These are phyloP conservation scores for Candida parachauliodes DNA, from an alignment of 805 yeast species.

Conservation along the genomic window DNA sequence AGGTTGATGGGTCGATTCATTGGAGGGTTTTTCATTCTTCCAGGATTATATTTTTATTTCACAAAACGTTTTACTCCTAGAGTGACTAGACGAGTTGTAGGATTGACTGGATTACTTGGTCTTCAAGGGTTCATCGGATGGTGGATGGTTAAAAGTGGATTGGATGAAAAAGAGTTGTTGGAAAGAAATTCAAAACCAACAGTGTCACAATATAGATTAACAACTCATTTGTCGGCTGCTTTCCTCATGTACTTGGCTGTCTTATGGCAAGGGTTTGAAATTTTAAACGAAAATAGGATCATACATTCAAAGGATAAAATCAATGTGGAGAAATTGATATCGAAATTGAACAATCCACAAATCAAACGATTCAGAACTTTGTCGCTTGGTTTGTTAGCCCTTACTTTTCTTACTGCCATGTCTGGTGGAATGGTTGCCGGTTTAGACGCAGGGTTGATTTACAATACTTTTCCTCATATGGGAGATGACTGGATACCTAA, in stretches of 20 bases:
- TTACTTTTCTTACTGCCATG: constrained; percentile 89
- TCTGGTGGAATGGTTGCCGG: constrained; percentile 99
- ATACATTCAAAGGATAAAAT: constrained; percentile 41
- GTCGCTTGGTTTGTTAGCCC: constrained; percentile 54
- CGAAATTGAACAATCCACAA: constrained; percentile 58
- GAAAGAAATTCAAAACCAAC: constrained; percentile 93
- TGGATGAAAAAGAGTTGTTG: constrained; percentile 72
- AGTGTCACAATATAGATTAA: constrained; percentile 89
- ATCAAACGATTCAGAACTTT: constrained; percentile 54
- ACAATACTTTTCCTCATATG: constrained; percentile 96
- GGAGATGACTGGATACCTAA: constrained; percentile 81
- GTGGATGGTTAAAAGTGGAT: constrained; percentile 99
- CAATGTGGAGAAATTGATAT: constrained; percentile 49
- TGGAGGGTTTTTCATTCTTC: constrained; percentile 77
- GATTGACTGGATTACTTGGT: constrained; percentile 75
- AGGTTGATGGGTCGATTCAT: constrained; percentile 88
- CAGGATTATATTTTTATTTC: constrained; percentile 78
- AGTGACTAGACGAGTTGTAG: constrained; percentile 64
- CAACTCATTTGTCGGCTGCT: constrained; percentile 93
- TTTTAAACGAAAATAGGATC: constrained; percentile 70
- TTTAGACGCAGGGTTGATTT: constrained; percentile 93
- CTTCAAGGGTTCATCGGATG: constrained; percentile 96
- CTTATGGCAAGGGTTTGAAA: constrained; percentile 85
- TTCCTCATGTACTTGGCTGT: constrained; percentile 83
- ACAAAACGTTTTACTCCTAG: constrained; percentile 62